Evolutionary conservation across 805 yeast genomes (phyloP), one percentile per base, ranked within the genome.

Genomic region (Yarrowia sp.): DNA sequence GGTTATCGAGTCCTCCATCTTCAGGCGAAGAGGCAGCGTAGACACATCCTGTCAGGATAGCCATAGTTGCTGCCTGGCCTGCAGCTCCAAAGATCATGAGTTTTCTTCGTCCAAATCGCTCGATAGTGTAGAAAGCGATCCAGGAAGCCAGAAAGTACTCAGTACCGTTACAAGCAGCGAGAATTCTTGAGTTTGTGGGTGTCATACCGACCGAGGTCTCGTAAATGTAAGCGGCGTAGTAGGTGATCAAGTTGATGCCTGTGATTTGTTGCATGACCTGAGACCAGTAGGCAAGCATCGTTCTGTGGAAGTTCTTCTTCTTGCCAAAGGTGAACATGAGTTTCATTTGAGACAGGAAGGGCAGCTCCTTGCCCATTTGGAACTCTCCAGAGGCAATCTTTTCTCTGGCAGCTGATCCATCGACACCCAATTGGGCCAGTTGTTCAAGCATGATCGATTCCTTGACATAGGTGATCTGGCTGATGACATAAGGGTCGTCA

Each of bases 201-300:
- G 58, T 53, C 58, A 53, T 53, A 5, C 58, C 58, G 5, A 53
- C 58, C 1, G 58, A 53, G 0, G 58, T 53, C 5, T 53, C 58
- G 43, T 53, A 53, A 11, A 53, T 53, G 58, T 36, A 53, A 5
- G 58, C 58, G 2, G 58, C 58, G 10, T 53, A 53, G 35, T 53
- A 53, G 22, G 58, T 53, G 38, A 53, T 89, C 75, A 92, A 91
- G 80, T 93, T 93, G 71, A 91, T 87, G 68, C 98, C 98, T 8
- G 96, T 86, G 75, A 91, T 86, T 79, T 93, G 98, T 79, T 94
- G 98, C 75, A 91, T 82, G 71, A 72, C 53, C 70, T 86, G 81
- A 65, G 56, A 45, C 72, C 5, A 81, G 75, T 79, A 83, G 79
- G 26, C 77, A 75, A 10, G 82, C 83, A 55, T 55, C 9, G 56